phyloP scores from a whole-genome alignment of 192 early-diverging fungal species.

The Linnemannia exigua region DNA sequence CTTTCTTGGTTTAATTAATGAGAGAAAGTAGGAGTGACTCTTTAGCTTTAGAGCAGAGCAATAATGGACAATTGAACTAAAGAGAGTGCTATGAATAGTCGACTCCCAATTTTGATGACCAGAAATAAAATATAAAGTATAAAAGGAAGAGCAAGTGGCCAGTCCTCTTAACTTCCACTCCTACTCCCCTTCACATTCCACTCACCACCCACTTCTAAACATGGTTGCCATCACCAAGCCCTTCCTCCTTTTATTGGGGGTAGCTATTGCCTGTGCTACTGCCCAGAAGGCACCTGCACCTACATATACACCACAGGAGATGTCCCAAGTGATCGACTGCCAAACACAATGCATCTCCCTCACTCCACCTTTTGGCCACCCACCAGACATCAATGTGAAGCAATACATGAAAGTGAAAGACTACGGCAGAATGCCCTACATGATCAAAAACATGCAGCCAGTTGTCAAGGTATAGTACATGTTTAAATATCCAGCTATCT shows the following conservation, averaged over 20 bases:
- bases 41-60: too few relatives aligned
- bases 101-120: too few relatives aligned
- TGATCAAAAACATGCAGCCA: slow-evolving; percentile 45
- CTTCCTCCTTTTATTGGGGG: slow-evolving; percentile 26
- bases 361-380: slow-evolving; percentile 24
- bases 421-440: slow-evolving; percentile 35
- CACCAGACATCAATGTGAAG: slow-evolving; percentile 12
- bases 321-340: slow-evolving; percentile 45
- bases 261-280: slow-evolving; percentile 31
- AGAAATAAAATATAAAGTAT: too few relatives aligned
- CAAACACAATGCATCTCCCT: slow-evolving; percentile 37
- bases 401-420: slow-evolving; percentile 23
- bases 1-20: too few relatives aligned
- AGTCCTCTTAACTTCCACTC: too few relatives aligned
- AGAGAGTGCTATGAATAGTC: too few relatives aligned
- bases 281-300: slow-evolving; percentile 22
- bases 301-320: slow-evolving; percentile 1
- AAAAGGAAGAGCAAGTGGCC: too few relatives aligned
- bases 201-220: slow-evolving; percentile 2
- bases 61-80: too few relatives aligned
- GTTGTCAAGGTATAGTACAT: slow-evolving; percentile 23
- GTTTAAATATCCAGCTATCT: not conserved
- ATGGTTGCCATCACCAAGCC: slow-evolving; percentile 48
- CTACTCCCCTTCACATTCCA: not conserved
- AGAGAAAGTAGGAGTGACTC: too few relatives aligned